Evolutionary conservation across 768 basidiomycete species (phyloP), one percentile per base, ranked within the genome.

Genomic region (Podaxis mareebaensis): DNA sequence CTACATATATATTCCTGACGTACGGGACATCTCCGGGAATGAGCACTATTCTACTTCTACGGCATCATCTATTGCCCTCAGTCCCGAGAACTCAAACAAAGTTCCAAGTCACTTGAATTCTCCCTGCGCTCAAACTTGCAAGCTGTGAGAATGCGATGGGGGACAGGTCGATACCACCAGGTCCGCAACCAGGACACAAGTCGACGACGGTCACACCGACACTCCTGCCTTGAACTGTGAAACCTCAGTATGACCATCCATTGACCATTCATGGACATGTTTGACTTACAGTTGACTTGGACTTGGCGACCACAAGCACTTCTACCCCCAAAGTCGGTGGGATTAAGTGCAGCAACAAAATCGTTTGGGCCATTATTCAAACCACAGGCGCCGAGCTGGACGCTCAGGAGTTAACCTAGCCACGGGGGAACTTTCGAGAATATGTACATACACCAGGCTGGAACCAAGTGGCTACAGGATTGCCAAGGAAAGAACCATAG

Each of bases 181-280:
- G 63, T 13, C 64, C 66, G 61, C 75, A 75, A 2, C 70, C 68
- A n/a, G 70, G 71, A 60, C 75, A 76, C 3, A 70, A 65, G 65
- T 76, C 74, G 28, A 71, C 70, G 10, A 75, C 67, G 17, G 58
- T 63, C 4, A 68, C 74, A 15, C 53, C 58, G 22, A 74, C 61
- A 7, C 68, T 57, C 51, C 65, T 71, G 4, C 73, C 72, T 63
- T 66, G 58, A 62, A 72, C 75, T 76, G 55, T 20, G 44, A 51
- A 10, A 20, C 11, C 20, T 51, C n/a, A 11, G n/a, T 5, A 7
- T 51, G 40, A n/a, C 20, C 28, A 30, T 49, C 5, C 2, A 13
- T 22, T 4, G 24, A 8, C 8, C 6, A 15, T 53, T 22, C 6
- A 4, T 22, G 48, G 44, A 49, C 17, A 15, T 49, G 22, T 13